Evolutionary conservation across 306 rosid genomes (phyloP).

Genomic region (Acmispon strigosus): DNA sequence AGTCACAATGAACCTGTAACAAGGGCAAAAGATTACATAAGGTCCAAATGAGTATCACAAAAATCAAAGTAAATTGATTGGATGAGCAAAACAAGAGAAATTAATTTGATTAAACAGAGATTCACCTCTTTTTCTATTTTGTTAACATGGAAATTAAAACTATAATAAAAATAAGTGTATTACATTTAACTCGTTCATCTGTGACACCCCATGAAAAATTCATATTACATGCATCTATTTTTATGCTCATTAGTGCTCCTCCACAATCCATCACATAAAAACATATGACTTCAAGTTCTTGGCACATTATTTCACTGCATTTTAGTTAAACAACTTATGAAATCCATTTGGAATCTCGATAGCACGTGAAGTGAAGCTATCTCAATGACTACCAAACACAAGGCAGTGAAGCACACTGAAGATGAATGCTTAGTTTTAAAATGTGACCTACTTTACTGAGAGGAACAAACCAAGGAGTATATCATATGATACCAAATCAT

Average conservation of each 20-base stretch:
- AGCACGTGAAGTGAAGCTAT: not conserved
- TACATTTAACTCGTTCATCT: not conserved
- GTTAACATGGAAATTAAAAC: not conserved
- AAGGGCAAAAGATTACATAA: slow-evolving; percentile 1
- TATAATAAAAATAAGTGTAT: not conserved
- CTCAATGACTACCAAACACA: not conserved
- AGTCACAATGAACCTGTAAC: slow-evolving; percentile 79
- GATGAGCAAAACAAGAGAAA: not conserved
- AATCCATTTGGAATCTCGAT: not conserved
- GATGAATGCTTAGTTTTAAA: not conserved
- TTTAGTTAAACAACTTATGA: not conserved
- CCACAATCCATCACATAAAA: not conserved
- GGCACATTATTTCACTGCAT: not conserved
- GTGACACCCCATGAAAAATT: not conserved
- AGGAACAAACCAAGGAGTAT: not conserved
- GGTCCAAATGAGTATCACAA: slow-evolving; percentile 1
- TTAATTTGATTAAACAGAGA: not conserved
- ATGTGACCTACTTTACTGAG: not conserved
- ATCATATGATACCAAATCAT: not conserved
- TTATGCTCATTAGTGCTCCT: not conserved
- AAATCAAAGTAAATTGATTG: not conserved
- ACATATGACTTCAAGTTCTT: not conserved
- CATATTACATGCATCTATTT: not conserved
- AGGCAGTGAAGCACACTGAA: not conserved
- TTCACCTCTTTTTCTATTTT: not conserved